These are phyloP conservation scores for Talaromyces adpressus DNA, from an alignment of 495 filamentous ascomycete species.

Conservation along the genomic window DNA sequence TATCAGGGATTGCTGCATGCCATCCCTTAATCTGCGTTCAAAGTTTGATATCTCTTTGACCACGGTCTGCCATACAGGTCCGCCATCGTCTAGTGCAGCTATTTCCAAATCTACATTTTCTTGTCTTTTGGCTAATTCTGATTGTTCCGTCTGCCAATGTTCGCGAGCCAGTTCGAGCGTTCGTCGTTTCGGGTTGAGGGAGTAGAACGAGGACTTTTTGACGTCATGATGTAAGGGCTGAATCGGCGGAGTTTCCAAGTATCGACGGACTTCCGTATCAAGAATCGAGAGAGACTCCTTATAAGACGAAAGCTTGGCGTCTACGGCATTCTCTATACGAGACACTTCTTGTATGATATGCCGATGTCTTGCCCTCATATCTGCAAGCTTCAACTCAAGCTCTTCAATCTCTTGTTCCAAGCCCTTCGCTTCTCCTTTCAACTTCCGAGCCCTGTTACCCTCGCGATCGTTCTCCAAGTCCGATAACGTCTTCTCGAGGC, in stretches of 20 bases:
- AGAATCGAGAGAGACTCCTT: slow-evolving; percentile 47
- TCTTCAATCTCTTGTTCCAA: slow-evolving; percentile 57
- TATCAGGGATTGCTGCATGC: slow-evolving; percentile 38
- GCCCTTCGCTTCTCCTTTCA: slow-evolving; percentile 43
- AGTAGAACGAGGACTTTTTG: slow-evolving; percentile 31
- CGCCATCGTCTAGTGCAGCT: slow-evolving; percentile 76
- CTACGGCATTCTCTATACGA: slow-evolving; percentile 55
- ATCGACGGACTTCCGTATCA: slow-evolving; percentile 41
- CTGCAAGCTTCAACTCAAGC: slow-evolving; percentile 57
- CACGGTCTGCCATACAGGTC: slow-evolving; percentile 68
- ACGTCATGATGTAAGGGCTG: slow-evolving; percentile 32
- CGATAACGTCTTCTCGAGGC: slow-evolving; percentile 39
- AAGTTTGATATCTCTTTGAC: slow-evolving; percentile 58
- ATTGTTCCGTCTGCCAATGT: slow-evolving; percentile 64
- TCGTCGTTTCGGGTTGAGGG: slow-evolving; percentile 58
- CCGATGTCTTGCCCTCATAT: slow-evolving; percentile 57
- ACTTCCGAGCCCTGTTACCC: slow-evolving; percentile 25
- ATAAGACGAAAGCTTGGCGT: slow-evolving; percentile 54
- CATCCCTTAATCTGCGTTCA: slow-evolving; percentile 53
- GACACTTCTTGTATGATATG: slow-evolving; percentile 54
- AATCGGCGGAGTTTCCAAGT: slow-evolving; percentile 33
- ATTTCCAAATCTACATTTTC: slow-evolving; percentile 60
- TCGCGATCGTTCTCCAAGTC: slow-evolving; percentile 31
- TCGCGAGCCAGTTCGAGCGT: slow-evolving; percentile 73
- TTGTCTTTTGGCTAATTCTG: slow-evolving; percentile 48